Conservation (phyloP, 1,139 yeast species). For the Pneumocystis wakefieldiae region DNA sequence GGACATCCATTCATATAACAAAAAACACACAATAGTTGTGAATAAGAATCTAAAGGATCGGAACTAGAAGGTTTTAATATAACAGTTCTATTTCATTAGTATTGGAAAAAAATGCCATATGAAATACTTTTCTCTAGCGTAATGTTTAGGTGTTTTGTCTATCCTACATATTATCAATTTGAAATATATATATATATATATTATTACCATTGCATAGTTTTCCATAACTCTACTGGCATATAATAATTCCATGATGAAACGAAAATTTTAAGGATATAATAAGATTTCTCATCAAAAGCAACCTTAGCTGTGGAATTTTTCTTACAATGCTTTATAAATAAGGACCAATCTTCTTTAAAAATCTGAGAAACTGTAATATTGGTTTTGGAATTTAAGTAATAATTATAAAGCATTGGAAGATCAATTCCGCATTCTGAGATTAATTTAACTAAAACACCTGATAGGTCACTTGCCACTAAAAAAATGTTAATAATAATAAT, state of each 20-base stretch:
- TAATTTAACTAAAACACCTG: neutral
- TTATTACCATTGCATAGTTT: neutral
- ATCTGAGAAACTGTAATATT: neutral
- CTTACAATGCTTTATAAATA: neutral
- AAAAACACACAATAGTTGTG: constrained; percentile 12
- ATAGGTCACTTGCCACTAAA: neutral
- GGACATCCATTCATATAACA: constrained; percentile 14
- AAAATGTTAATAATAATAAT: neutral
- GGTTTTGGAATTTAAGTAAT: neutral
- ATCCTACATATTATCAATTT: neutral
- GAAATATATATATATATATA: neutral
- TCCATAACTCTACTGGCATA: neutral
- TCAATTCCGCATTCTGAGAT: neutral
- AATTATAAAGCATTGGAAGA: neutral
- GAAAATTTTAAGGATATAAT: neutral
- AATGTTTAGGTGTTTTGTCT: neutral
- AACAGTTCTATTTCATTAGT: neutral
- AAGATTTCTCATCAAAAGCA: neutral
- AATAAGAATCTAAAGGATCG: constrained; percentile 11
- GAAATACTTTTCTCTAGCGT: neutral
- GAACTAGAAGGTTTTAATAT: neutral
- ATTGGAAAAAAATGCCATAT: neutral
- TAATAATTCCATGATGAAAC: constrained; percentile 1
- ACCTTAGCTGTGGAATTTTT: neutral
- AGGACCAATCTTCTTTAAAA: neutral